Evolutionary conservation across 2,329 filamentous ascomycete species (phyloP).

Genomic region (Penicillium olsonii): DNA sequence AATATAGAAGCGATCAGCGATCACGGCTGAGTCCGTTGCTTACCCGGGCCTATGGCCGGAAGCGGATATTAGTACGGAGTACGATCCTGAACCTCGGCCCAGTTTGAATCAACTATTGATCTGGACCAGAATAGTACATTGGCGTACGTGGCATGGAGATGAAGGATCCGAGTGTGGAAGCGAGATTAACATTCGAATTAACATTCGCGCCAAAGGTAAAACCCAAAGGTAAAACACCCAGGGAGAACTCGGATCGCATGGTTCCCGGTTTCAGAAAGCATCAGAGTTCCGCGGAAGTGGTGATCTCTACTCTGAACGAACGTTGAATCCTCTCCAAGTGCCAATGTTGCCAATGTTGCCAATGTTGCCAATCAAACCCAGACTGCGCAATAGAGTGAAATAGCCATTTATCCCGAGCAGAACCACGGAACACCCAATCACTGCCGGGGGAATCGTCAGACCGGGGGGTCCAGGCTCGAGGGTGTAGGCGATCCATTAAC

Average conservation of each 20-base stretch:
- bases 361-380: not conserved
- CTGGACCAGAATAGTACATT: not conserved
- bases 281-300: not conserved
- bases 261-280: conserved; percentile 3
- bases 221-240: not conserved
- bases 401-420: conserved; percentile 6
- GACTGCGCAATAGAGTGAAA: not conserved
- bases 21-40: conserved; percentile 13
- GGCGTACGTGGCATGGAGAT: not conserved
- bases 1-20: conserved; percentile 10
- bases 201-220: not conserved
- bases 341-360: too few relatives aligned
- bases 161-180: too few relatives aligned
- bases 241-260: conserved; percentile 1
- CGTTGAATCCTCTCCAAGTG: too few relatives aligned
- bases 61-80: conserved; percentile 13
- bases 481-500: conserved; percentile 7
- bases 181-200: not conserved
- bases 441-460: not conserved
- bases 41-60: conserved; percentile 13
- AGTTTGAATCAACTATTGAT: conserved; percentile 6
- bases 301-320: too few relatives aligned
- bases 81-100: conserved; percentile 2
- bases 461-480: conserved; percentile 1
- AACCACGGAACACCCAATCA: conserved; percentile 9